These are phyloP conservation scores for Trichoderma orchidacearum DNA, from an alignment of 495 filamentous ascomycete species.

Conservation along the genomic window DNA sequence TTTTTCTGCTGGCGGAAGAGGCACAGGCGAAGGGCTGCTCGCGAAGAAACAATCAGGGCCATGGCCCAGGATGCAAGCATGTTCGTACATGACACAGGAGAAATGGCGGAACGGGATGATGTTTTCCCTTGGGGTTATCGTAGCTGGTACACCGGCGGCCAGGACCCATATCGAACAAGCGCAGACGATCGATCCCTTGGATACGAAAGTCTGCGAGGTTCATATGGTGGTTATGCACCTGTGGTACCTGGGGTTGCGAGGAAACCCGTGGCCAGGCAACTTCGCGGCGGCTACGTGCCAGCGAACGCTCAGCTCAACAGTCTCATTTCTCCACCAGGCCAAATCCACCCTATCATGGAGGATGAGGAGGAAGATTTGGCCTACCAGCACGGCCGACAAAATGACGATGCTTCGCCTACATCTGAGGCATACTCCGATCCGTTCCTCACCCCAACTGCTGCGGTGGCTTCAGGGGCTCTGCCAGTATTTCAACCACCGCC, in stretches of 20 bases:
- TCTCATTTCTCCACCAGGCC: constrained; percentile 10
- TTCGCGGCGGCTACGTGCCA: constrained; percentile 16
- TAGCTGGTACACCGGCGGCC: constrained; percentile 26
- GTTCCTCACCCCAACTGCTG: constrained; percentile 24
- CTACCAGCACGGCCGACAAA: constrained; percentile 20
- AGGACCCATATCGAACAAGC: constrained; percentile 18
- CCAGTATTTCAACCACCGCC: constrained; percentile 10
- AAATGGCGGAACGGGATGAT: constrained; percentile 46
- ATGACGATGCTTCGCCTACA: constrained; percentile 2
- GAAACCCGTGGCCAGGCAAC: constrained; percentile 12
- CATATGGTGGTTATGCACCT: constrained; percentile 1
- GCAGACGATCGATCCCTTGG: constrained; percentile 25
- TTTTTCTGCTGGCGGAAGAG: constrained; percentile 48
- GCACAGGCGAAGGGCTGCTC: constrained; percentile 15
- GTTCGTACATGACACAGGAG: constrained; percentile 16
- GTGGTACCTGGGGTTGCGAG: constrained; percentile 2
- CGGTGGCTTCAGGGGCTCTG: constrained; percentile 1
- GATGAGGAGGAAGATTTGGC: constrained; percentile 50
- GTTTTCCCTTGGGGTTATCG: constrained; percentile 16
- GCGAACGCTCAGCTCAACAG: constrained; percentile 9
- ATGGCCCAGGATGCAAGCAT: constrained; percentile 24
- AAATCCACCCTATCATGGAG: constrained; percentile 45
- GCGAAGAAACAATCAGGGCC: constrained; percentile 22
- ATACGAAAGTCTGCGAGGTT: constrained; percentile 25
- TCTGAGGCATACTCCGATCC: constrained; percentile 19